A percentile compares a stretch with the other conserved stretches of the same genome.
Conservation (phyloP, 805 yeast species). For the Torulaspora delbrueckii region DNA sequence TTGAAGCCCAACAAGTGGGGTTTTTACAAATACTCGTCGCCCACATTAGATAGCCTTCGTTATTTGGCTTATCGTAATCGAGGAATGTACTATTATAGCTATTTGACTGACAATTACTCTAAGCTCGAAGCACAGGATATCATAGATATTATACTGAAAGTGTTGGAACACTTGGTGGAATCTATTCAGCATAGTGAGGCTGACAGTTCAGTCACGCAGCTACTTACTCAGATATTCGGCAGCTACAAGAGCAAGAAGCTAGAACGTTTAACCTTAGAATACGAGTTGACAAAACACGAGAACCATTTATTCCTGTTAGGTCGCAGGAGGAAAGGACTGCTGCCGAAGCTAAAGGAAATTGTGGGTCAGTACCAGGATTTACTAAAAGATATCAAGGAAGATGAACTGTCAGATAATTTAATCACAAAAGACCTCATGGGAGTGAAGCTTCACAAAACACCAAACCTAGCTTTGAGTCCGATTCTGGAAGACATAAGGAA, state of each 20-base stretch:
- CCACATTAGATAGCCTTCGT: conserved; percentile 66
- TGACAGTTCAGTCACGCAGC: conserved; percentile 50
- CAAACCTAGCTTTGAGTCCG: conserved; percentile 22
- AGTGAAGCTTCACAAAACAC: background rate
- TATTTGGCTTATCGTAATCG: conserved; percentile 77
- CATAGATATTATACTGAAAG: conserved; percentile 41
- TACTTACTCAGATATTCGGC: conserved; percentile 48
- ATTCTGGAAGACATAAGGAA: conserved; percentile 32
- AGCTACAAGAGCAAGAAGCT: conserved; percentile 47
- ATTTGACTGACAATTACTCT: conserved; percentile 25
- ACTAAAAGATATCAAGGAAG: conserved; percentile 18
- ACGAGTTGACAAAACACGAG: conserved; percentile 43
- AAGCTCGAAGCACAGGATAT: conserved; percentile 35
- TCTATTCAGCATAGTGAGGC: conserved; percentile 65
- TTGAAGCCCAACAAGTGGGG: conserved; percentile 45
- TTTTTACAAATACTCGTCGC: conserved; percentile 41
- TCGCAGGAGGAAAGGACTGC: conserved; percentile 19
- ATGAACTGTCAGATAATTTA: conserved; percentile 1
- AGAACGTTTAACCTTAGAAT: conserved; percentile 55
- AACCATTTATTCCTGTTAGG: conserved; percentile 23
- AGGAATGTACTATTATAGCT: conserved; percentile 60
- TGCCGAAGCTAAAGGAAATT: conserved; percentile 28
- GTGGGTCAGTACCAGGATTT: conserved; percentile 17
- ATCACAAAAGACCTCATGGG: conserved; percentile 26
- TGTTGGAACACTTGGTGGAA: conserved; percentile 58